phyloP scores from a whole-genome alignment of 2,329 filamentous ascomycete genomes.

The Podosphaera aphanis region DNA sequence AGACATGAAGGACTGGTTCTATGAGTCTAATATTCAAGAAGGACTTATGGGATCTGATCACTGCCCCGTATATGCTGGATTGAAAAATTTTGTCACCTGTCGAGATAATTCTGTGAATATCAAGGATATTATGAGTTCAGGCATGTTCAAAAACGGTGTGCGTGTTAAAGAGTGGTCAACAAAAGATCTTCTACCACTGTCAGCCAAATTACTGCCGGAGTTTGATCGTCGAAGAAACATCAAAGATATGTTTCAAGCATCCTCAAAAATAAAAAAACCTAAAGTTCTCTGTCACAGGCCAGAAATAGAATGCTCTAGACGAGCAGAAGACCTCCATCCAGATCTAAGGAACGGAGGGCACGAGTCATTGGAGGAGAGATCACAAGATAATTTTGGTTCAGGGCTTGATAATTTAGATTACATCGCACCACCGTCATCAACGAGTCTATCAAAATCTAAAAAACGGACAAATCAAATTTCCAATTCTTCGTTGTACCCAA shows the following conservation, averaged over 20 bases:
- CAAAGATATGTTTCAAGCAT: conserved; percentile 71
- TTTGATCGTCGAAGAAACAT: conserved; percentile 71
- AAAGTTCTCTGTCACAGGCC: no score
- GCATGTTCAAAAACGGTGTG: conserved; percentile 43
- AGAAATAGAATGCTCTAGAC: no score
- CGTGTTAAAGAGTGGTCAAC: conserved; percentile 41
- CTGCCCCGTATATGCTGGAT: conserved; percentile 66
- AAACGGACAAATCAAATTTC: conserved; percentile 6
- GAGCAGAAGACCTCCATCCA: no score
- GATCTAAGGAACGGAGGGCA: no score
- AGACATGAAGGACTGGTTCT: conserved; percentile 59
- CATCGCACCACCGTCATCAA: conserved; percentile 3
- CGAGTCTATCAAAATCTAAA: conserved; percentile 4
- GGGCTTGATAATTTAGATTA: no score
- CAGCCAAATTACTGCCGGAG: conserved; percentile 65
- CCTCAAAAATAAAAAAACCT: conserved; percentile 9
- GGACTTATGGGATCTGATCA: conserved; percentile 89
- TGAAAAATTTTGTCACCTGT: conserved; percentile 37
- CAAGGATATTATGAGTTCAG: conserved; percentile 59
- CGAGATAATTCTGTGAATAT: conserved; percentile 28
- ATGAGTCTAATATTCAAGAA: conserved; percentile 68
- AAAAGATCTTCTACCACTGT: conserved; percentile 47
- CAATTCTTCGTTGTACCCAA: background rate
- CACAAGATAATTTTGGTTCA: no score
- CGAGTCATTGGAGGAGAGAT: no score